Evolutionary conservation across 1,284 basidiomycete genomes (phyloP).

Genomic region (Papiliotrema laurentii): DNA sequence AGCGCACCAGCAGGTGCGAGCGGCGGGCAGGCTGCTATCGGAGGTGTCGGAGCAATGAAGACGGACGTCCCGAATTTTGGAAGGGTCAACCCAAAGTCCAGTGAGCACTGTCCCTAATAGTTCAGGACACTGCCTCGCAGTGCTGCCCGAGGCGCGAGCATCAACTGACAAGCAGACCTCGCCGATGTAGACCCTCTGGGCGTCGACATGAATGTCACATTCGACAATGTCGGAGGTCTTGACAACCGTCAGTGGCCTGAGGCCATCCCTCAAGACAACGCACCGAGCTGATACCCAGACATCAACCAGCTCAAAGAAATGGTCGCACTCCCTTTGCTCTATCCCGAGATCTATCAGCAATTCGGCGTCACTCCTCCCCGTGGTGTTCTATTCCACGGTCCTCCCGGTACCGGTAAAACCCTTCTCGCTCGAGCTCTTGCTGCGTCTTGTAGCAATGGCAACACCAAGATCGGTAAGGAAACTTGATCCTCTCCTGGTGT

Average conservation of each 20-base stretch:
- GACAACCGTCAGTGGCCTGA: constrained; percentile 68
- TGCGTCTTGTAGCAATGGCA: constrained; percentile 84
- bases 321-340: constrained; percentile 91
- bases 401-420: constrained; percentile 92
- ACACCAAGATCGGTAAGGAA: constrained; percentile 77
- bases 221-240: constrained; percentile 94
- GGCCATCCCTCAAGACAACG: neutral
- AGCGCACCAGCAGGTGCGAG: neutral
- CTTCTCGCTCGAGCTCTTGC: constrained; percentile 89
- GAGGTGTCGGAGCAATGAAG: constrained; percentile 54
- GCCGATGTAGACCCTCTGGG: constrained; percentile 96
- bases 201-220: constrained; percentile 88
- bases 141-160: no score
- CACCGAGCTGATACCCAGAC: constrained; percentile 52
- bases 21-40: constrained; percentile 3
- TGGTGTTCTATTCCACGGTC: constrained; percentile 95
- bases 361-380: constrained; percentile 94
- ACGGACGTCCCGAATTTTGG: constrained; percentile 46
- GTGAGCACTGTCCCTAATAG: constrained; percentile 18
- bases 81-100: constrained; percentile 44
- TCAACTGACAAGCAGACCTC: constrained; percentile 54
- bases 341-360: constrained; percentile 95
- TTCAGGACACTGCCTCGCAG: no score
- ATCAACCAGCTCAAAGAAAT: constrained; percentile 98
- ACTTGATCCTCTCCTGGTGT: neutral